Evolutionary conservation across 768 basidiomycete genomes (phyloP), one percentile per base, ranked within the genome.

Genomic region (Macrolepiota albuminosa): DNA sequence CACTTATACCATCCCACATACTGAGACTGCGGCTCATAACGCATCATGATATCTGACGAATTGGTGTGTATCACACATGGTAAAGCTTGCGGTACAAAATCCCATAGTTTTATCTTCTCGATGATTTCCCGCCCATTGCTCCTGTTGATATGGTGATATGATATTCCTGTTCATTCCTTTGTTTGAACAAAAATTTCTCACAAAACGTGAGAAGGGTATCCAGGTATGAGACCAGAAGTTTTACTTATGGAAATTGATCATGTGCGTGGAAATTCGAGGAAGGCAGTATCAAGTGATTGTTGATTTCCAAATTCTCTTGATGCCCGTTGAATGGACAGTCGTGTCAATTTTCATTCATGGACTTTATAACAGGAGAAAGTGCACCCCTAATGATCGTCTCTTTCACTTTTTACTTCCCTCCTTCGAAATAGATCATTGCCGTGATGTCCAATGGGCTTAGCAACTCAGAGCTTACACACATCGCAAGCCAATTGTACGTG

Each of bases 51-150:
- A 29, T 29, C 29, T 29, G 29, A 29, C 29, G 29, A 29, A 29
- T 29, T 29, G 29, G 29, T 29, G 4, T 29, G 29, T 29, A 29
- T 29, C 7, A 84, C 78, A 9, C 70, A 29, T 29, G 29, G 29
- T 29, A 21, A 21, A 21, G 21, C 21, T 21, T 21, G 21, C 21
- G 21, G 21, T 21, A 21, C 21, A 21, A 21, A 21, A 21, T 21
- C 21, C 21, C 40, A 42, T 42, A n/a, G 42, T 18, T n/a, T 42
- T 18, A 42, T n/a, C 9, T 42, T 42, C 18, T 39, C 13, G 6
- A 39, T 39, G 39, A 8, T 42, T 42, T 40, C 18, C 7, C 40
- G 42, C 8, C 18, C 42, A 4, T n/a, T 13, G 7, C 6, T n/a
- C n/a, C 42, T 42, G 18, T 9, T 42, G 42, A n/a, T 42, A 18